Conservation (phyloP, 129 eudicot genomes). For the Flaveria robusta region DNA sequence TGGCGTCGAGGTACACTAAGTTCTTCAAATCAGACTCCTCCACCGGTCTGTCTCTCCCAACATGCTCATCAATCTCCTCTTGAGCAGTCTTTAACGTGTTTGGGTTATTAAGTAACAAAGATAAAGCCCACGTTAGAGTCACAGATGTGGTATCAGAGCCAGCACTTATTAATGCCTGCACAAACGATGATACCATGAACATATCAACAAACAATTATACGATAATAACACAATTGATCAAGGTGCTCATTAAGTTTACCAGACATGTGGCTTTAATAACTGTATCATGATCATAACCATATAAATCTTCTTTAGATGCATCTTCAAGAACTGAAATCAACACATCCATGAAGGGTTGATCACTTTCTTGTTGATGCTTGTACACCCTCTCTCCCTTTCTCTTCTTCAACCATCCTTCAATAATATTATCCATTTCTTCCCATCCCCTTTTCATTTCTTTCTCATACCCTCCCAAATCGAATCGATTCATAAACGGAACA, state of each 20-base stretch:
- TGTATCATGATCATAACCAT: background rate
- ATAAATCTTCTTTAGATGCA: background rate
- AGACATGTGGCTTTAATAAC: background rate
- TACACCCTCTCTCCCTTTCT: background rate
- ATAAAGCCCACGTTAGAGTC: background rate
- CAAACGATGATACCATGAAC: no score
- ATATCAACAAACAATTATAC: no score
- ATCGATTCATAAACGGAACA: constrained; percentile 28
- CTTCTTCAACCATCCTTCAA: constrained; percentile 38
- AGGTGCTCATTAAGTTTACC: background rate
- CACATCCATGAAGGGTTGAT: constrained; percentile 2
- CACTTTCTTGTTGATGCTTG: background rate
- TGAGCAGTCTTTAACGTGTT: background rate
- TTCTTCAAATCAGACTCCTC: background rate
- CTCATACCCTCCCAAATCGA: constrained; percentile 35
- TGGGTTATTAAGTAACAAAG: background rate
- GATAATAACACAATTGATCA: no score
- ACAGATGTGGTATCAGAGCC: background rate
- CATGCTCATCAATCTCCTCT: background rate
- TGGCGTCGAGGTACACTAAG: background rate
- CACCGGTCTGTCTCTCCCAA: background rate
- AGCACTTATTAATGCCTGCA: background rate
- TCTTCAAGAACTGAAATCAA: background rate
- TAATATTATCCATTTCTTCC: constrained; percentile 28
- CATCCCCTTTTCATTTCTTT: constrained; percentile 34